Evolutionary conservation across 148 eudicot genomes (phyloP), one percentile per base, ranked within the genome.

Genomic region (Camellia granthamiana): DNA sequence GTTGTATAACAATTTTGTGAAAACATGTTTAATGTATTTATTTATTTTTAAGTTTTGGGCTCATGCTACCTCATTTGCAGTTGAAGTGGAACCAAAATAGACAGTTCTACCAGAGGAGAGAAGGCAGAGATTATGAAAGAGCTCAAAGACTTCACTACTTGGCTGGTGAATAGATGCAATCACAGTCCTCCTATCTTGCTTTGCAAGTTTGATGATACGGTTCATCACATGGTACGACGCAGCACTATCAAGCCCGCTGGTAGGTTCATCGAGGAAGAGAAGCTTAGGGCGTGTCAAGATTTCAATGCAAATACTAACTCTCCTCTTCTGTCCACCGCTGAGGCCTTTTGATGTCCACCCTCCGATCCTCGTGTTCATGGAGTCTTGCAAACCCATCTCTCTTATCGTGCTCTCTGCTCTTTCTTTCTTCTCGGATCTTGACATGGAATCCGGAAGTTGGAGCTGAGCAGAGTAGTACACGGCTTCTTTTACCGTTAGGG

Each of bases 111-210:
- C 95, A 61, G 75, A 54, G 13, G 91, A 88, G 7, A 90, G 85
- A 68, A 91, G 95, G 78, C 93, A 91, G 0, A 91, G 88, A 66
- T 90, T 87, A 49, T 90, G 86, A 30, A 78, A 78, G 8, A 78
- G 80, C 47, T 69, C 74, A 42, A 78, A 78, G 60, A 78, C 80
- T 43, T 78, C 80, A n/a, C 74, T 42, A 13, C 81, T 79, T 0
- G 81, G 81, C 51, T 79, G 81, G 63, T 79, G 81, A 21, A 79
- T 79, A 4, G 81, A 70, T 0, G 76, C 81, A 2, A 79, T 70
- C 0, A 79, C 69, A 2, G 76, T 79, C 68, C 81, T 70, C 6
- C 65, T 12, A 13, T 79, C 79, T 21, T 82, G 84, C 10, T 79
- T 64, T 13, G 75, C 81, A 16, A 79, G 81, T 46, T 79, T 70